Evolutionary conservation across 352 stramenopile genomes (phyloP).

Genomic region (Ochromonadaceae sp.): DNA sequence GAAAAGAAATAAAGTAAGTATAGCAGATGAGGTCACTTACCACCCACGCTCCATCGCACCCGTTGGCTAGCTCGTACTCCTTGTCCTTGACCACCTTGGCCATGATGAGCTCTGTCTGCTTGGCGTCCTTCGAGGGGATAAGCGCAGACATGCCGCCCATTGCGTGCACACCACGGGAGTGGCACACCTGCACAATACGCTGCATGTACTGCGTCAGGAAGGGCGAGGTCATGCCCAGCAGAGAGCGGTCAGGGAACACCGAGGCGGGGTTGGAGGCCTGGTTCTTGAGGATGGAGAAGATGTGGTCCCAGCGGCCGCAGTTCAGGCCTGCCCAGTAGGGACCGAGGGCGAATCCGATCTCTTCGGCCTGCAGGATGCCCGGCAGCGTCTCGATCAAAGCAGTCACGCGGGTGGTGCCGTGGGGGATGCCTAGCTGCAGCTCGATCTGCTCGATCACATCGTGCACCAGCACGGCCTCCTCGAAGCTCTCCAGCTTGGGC

Average conservation of each 20-base stretch:
- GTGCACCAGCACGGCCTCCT: conserved; percentile 88
- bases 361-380: conserved; percentile 91
- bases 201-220: conserved; percentile 84
- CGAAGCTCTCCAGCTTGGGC: conserved; percentile 82
- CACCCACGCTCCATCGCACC: conserved; percentile 85
- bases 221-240: conserved; percentile 74
- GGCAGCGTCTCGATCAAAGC: conserved; percentile 91
- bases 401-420: conserved; percentile 56
- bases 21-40: conserved; percentile 75
- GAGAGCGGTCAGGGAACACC: conserved; percentile 68
- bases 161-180: conserved; percentile 78
- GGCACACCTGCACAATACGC: conserved; percentile 71
- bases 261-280: conserved; percentile 35
- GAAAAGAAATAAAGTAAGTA: conserved; percentile 72
- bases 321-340: conserved; percentile 89
- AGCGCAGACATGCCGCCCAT: conserved; percentile 93
- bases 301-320: conserved; percentile 89
- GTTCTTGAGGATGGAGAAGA: conserved; percentile 88
- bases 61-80: conserved; percentile 44
- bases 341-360: conserved; percentile 83
- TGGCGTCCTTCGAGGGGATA: conserved; percentile 79
- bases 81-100: conserved; percentile 42
- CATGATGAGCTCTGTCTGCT: conserved; percentile 60
- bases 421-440: conserved; percentile 67
- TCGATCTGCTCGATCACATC: conserved; percentile 85